A percentile compares a stretch with the other conserved stretches of the same genome.
Evolutionary conservation across 2,329 filamentous ascomycete genomes (phyloP).

Genomic region (Epichloe uncinata): DNA sequence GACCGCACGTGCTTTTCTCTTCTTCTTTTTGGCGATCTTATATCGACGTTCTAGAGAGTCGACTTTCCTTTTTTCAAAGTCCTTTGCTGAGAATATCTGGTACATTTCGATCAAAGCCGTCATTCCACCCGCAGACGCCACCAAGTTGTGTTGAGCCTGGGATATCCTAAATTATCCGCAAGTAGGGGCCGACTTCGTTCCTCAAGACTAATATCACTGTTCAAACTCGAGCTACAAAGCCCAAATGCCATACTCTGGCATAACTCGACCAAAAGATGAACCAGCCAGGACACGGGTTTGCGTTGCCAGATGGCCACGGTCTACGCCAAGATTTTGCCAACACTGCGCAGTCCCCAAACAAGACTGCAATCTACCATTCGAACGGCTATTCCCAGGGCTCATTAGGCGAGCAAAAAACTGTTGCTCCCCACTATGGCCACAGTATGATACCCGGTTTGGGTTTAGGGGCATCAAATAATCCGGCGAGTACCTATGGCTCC

Average conservation of each 20-base stretch:
- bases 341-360: slow-evolving; percentile 8
- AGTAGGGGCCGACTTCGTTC: too few species aligned
- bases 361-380: slow-evolving; percentile 5
- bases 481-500: slow-evolving; percentile 8
- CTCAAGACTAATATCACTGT: too few species aligned
- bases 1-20: not conserved
- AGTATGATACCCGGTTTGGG: slow-evolving; percentile 23
- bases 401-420: slow-evolving; percentile 9
- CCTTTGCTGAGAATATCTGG: not conserved
- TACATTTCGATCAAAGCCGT: not conserved
- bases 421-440: slow-evolving; percentile 11
- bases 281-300: slow-evolving; percentile 16
- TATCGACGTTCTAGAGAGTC: not conserved
- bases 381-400: not conserved
- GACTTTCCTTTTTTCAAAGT: not conserved
- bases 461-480: slow-evolving; percentile 13
- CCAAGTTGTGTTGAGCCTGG: not conserved
- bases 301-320: slow-evolving; percentile 12
- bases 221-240: not conserved
- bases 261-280: slow-evolving; percentile 14
- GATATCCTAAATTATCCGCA: not conserved
- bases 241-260: not conserved
- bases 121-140: not conserved
- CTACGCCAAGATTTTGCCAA: slow-evolving; percentile 11
- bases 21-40: not conserved